Evolutionary conservation across 2,329 filamentous ascomycete genomes (phyloP).

Genomic region (Trichoderma hamatum): DNA sequence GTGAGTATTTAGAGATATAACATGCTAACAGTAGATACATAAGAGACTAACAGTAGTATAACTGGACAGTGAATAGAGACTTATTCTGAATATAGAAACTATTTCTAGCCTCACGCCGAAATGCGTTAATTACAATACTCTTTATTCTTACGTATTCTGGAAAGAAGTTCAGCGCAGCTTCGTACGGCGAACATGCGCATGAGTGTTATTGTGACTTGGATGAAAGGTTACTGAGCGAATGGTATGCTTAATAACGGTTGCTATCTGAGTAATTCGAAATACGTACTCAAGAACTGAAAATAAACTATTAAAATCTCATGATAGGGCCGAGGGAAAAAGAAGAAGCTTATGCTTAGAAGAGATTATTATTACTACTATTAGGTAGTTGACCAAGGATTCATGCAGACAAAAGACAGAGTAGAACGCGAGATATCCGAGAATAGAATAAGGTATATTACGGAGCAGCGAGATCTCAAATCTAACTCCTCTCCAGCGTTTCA

Average conservation of each 20-base stretch:
- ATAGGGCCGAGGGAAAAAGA: neutral
- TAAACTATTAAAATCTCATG: neutral
- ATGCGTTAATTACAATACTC: neutral
- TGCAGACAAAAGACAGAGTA: neutral
- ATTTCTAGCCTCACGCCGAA: neutral
- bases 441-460: neutral
- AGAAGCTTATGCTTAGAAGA: neutral
- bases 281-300: neutral
- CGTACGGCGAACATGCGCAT: too few relatives aligned
- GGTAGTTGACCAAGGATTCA: too few relatives aligned
- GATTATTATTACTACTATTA: neutral
- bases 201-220: too few relatives aligned
- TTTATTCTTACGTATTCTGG: neutral
- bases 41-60: neutral
- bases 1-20: neutral
- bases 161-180: neutral
- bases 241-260: too few relatives aligned
- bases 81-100: neutral
- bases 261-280: too few relatives aligned
- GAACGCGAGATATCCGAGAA: neutral
- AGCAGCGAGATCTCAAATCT: neutral
- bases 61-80: neutral
- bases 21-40: neutral
- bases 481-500: slow-evolving; percentile 7
- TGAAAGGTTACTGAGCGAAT: too few relatives aligned